These are phyloP conservation scores for Platanthera zijinensis DNA, from an alignment of 106 monocot genomes.

Conservation along the genomic window DNA sequence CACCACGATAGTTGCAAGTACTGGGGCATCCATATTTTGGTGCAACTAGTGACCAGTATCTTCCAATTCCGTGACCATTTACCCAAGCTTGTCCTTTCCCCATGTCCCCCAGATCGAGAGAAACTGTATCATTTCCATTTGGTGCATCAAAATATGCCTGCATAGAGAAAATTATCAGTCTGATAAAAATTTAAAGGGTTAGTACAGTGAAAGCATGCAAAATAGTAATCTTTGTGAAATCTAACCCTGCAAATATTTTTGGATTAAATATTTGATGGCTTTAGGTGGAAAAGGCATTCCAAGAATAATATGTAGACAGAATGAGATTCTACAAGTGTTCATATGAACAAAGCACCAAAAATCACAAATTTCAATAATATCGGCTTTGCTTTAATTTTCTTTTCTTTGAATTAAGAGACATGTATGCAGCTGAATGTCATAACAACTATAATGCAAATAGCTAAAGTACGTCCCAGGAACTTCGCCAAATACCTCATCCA, in stretches of 20 bases:
- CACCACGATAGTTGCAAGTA: slow-evolving; percentile 75
- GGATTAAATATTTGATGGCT: background rate
- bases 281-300: background rate
- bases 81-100: slow-evolving; percentile 93
- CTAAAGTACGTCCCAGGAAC: background rate
- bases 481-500: background rate
- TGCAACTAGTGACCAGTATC: slow-evolving; percentile 80
- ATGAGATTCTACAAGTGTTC: background rate
- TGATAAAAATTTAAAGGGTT: background rate
- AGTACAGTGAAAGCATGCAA: background rate
- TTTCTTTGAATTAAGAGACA: background rate
- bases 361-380: no score
- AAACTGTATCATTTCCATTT: slow-evolving; percentile 55
- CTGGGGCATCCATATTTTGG: slow-evolving; percentile 64
- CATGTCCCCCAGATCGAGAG: slow-evolving; percentile 84
- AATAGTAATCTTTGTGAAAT: background rate
- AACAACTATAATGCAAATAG: background rate
- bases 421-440: background rate
- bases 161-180: slow-evolving; percentile 6
- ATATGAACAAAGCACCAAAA: background rate
- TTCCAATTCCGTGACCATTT: slow-evolving; percentile 83
- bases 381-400: no score
- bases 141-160: slow-evolving; percentile 88
- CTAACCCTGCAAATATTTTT: background rate
- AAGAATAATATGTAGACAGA: background rate